A percentile compares a stretch with the other conserved stretches of the same genome.
phyloP scores from a whole-genome alignment of 805 yeast species.

The Candida oleophila region DNA sequence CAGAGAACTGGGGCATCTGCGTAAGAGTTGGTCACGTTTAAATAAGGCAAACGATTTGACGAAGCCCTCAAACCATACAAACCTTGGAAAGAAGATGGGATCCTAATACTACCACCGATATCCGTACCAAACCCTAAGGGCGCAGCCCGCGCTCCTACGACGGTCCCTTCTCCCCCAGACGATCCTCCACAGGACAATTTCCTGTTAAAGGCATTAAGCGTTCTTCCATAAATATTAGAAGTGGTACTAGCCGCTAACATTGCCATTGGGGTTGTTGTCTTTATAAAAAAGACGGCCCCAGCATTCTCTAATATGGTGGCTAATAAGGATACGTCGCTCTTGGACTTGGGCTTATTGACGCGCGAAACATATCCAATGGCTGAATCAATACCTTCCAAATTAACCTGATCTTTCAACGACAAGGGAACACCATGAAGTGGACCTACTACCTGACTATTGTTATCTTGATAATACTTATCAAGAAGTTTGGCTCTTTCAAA shows the following conservation, averaged over 20 bases:
- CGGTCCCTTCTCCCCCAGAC: conserved; percentile 53
- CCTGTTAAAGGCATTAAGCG: conserved; percentile 28
- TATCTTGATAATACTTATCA: conserved; percentile 36
- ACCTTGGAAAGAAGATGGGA: conserved; percentile 56
- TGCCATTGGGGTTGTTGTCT: conserved; percentile 7
- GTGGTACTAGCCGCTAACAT: conserved; percentile 6
- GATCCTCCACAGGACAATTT: conserved; percentile 53
- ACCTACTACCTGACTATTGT: conserved; percentile 55
- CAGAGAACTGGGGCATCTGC: conserved; percentile 1
- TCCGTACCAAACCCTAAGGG: conserved; percentile 39
- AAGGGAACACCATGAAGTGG: conserved; percentile 71
- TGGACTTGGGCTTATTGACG: conserved; percentile 10
- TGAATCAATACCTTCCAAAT: conserved; percentile 6
- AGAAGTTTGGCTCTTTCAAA: conserved; percentile 16
- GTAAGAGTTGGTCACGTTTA: conserved; percentile 1
- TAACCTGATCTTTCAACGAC: conserved; percentile 60
- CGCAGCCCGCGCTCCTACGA: conserved; percentile 45
- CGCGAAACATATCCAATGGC: conserved; percentile 6
- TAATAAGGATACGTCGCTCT: conserved; percentile 6
- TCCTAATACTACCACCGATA: conserved; percentile 56
- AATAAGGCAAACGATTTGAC: conserved; percentile 45
- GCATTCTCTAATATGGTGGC: conserved; percentile 9
- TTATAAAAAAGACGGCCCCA: conserved; percentile 7
- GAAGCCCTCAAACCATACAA: conserved; percentile 49
- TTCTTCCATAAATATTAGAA: conserved; percentile 14